Percentiles rank a stretch among this genome's conserved stretches.
Conservation (phyloP, 768 basidiomycete genomes). For the Tylopilus intermedius region DNA sequence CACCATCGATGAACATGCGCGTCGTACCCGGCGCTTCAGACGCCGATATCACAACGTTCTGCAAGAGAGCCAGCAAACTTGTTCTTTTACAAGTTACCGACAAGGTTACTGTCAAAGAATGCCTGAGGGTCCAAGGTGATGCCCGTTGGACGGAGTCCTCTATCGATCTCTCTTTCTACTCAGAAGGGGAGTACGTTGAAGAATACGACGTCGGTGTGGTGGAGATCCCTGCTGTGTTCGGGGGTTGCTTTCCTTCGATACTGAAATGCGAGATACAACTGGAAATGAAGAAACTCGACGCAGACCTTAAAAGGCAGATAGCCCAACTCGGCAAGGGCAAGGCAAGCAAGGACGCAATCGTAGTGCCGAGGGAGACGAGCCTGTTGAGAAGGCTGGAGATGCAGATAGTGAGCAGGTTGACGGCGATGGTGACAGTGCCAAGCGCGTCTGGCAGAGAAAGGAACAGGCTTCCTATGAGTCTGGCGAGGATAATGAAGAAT, state of each 20-base stretch:
- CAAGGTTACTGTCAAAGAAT: slow-evolving; percentile 74
- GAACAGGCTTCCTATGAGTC: slow-evolving; percentile 73
- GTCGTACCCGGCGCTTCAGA: slow-evolving; percentile 49
- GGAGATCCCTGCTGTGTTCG: slow-evolving; percentile 72
- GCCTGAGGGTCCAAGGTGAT: slow-evolving; percentile 58
- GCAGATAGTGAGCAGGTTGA: slow-evolving; percentile 75
- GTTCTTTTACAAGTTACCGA: slow-evolving; percentile 87
- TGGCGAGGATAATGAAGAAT: slow-evolving; percentile 41
- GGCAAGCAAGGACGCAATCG: slow-evolving; percentile 38
- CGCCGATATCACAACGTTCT: slow-evolving; percentile 67
- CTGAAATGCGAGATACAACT: slow-evolving; percentile 81
- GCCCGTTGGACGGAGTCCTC: slow-evolving; percentile 76
- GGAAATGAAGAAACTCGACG: slow-evolving; percentile 83
- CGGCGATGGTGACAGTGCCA: slow-evolving; percentile 76
- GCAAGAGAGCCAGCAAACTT: slow-evolving; percentile 83
- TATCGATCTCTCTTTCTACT: slow-evolving; percentile 81
- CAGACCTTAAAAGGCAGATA: slow-evolving; percentile 73
- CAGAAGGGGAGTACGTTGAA: slow-evolving; percentile 70
- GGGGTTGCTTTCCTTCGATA: slow-evolving; percentile 66
- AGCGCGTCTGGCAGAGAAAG: slow-evolving; percentile 63
- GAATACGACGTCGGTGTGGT: slow-evolving; percentile 74
- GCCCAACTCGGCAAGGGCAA: slow-evolving; percentile 82
- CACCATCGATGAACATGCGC: slow-evolving; percentile 92
- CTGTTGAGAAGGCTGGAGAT: slow-evolving; percentile 45
- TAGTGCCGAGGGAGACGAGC: slow-evolving; percentile 45